These are phyloP conservation scores for Obelidium mucronatum DNA, from an alignment of 192 early-diverging fungal species.

Conservation along the genomic window DNA sequence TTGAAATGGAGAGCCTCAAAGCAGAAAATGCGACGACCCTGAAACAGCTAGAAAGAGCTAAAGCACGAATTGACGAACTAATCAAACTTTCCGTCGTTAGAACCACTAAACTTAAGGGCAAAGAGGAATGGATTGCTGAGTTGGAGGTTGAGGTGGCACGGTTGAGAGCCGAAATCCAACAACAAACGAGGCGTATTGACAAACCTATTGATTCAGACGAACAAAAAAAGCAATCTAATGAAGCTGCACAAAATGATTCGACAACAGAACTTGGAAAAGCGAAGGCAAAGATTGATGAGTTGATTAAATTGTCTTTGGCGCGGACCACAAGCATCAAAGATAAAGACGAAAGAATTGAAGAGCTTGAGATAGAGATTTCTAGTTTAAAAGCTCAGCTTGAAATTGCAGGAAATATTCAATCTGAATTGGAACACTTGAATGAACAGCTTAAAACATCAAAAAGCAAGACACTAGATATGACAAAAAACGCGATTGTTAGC, in stretches of 20 bases:
- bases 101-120: conserved; percentile 22
- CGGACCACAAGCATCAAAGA: conserved; percentile 19
- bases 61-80: conserved; percentile 25
- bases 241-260: background rate
- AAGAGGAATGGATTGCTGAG: conserved; percentile 28
- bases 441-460: background rate
- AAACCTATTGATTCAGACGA: background rate
- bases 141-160: conserved; percentile 12
- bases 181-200: background rate
- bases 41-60: background rate
- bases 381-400: background rate
- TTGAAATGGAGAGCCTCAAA: background rate
- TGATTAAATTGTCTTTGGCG: conserved; percentile 6
- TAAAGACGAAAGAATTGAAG: conserved; percentile 20
- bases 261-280: conserved; percentile 13
- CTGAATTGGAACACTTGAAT: background rate
- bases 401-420: background rate
- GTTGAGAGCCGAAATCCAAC: background rate
- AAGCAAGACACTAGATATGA: conserved; percentile 7
- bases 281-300: conserved; percentile 20
- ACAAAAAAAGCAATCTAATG: background rate
- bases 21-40: background rate
- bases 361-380: conserved; percentile 7
- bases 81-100: conserved; percentile 23
- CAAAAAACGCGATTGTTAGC: background rate